These are phyloP conservation scores for Pezicula carpinea DNA, from an alignment of 2,329 filamentous ascomycete genomes.

Conservation along the genomic window DNA sequence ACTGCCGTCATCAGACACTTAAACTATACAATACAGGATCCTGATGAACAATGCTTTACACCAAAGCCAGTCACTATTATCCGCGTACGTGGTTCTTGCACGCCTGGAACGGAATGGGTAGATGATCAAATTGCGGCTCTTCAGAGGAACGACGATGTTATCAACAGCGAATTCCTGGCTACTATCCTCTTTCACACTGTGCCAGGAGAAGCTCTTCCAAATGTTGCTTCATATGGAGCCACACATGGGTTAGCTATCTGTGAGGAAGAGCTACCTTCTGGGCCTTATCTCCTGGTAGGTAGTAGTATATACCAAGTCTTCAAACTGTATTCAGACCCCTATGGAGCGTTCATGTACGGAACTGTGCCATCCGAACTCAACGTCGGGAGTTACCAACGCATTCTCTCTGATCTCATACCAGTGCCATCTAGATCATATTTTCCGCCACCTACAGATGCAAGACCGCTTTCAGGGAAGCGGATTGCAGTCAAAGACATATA, in stretches of 20 bases:
- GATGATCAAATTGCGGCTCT: too few relatives aligned
- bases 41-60: too few relatives aligned
- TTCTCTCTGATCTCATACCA: slow-evolving; percentile 33
- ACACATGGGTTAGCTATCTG: neutral
- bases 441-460: slow-evolving; percentile 36
- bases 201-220: too few relatives aligned
- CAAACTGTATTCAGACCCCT: slow-evolving; percentile 9
- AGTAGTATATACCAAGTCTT: slow-evolving; percentile 4
- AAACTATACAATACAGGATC: too few relatives aligned
- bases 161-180: too few relatives aligned
- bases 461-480: slow-evolving; percentile 54
- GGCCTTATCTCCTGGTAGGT: slow-evolving; percentile 11
- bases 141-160: too few relatives aligned
- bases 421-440: slow-evolving; percentile 58
- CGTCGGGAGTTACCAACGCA: neutral
- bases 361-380: slow-evolving; percentile 2
- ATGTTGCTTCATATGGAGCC: too few relatives aligned
- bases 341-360: slow-evolving; percentile 10
- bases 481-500: slow-evolving; percentile 61
- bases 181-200: too few relatives aligned
- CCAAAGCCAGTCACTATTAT: too few relatives aligned
- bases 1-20: too few relatives aligned
- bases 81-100: too few relatives aligned
- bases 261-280: slow-evolving; percentile 1
- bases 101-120: too few relatives aligned